Evolutionary conservation across 2,329 filamentous ascomycete genomes (phyloP), one percentile per base, ranked within the genome.

Genomic region (Phialemonium atrogriseum): DNA sequence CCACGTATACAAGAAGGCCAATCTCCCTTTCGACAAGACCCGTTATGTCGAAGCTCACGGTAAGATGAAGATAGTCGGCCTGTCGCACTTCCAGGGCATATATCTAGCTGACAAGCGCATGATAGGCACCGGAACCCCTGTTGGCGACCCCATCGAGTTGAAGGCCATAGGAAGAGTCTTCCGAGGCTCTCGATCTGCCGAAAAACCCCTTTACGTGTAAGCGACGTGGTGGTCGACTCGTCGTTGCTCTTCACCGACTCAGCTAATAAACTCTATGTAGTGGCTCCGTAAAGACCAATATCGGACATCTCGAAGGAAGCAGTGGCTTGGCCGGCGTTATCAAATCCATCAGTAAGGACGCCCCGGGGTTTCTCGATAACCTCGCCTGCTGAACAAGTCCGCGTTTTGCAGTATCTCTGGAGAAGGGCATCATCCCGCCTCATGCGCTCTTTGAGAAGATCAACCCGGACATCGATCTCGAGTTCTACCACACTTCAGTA

Each of bases 11-110:
- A 8, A 11, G 2, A 24, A 27, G 5, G 38, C 39, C 1, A 30
- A 33, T 1, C 27, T 46, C 3, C 11, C 15, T 4, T 31, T 35
- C 1, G 5, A 12, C 3, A 34, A 39, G 10, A 45, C 42, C 2
- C 21, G 28, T 5, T 48, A 44, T 17, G 22, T 52, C 14, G 50
- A 54, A 28, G 39, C 37, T 0, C 45, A 48, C 21, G 39, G 39
- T n/a, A 41, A 30, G 6, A 10, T 26, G 7, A 7, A 26, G 7
- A 8, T 26, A 33, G 38, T n/a, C 9, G 10, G 8, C 14, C 11
- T n/a, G 7, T 30, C 17, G 9, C 4, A 5, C 20, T 18, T 13
- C 18, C 15, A n/a, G 9, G 5, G 17, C 16, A 31, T 22, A 12
- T 14, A n/a, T 5, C 17, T n/a, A n/a, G 10, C n/a, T 22, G 13